Conservation (phyloP, 148 eudicot genomes). For the Amaranthus cruentus region DNA sequence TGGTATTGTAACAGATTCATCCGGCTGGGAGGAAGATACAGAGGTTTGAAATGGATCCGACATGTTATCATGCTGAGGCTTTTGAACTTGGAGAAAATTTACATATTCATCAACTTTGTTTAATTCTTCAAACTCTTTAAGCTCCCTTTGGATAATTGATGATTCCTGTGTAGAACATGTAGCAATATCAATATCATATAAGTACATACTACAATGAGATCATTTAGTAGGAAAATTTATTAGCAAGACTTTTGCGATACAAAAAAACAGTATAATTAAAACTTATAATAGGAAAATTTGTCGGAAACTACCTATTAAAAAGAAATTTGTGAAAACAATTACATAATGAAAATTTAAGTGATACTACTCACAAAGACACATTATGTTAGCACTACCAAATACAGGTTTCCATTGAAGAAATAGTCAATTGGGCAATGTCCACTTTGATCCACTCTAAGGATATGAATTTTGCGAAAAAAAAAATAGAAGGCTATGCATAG, state of each 20-base stretch:
- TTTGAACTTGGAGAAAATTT: constrained; percentile 26
- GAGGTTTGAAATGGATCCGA: constrained; percentile 18
- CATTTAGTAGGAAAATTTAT: neutral
- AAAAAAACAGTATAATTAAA: too few species aligned
- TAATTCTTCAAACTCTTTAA: constrained; percentile 23
- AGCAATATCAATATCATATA: constrained; percentile 2
- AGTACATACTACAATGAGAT: neutral
- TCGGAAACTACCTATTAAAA: too few species aligned
- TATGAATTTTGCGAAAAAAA: too few species aligned
- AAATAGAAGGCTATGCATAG: too few species aligned
- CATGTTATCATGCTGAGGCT: constrained; percentile 19
- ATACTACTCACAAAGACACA: too few species aligned
- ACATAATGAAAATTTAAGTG: too few species aligned
- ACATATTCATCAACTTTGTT: constrained; percentile 19
- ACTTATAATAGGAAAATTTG: too few species aligned
- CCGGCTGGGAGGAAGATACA: constrained; percentile 17
- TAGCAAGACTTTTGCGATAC: neutral
- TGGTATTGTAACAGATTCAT: constrained; percentile 15
- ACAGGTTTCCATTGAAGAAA: too few species aligned
- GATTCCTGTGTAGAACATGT: constrained; percentile 32
- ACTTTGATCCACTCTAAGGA: too few species aligned
- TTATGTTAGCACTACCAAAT: too few species aligned
- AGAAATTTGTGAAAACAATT: too few species aligned
- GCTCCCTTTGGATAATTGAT: constrained; percentile 22
- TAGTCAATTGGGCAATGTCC: too few species aligned